phyloP scores from a whole-genome alignment of 2,329 filamentous ascomycete species.

The Calonectria henricotiae region DNA sequence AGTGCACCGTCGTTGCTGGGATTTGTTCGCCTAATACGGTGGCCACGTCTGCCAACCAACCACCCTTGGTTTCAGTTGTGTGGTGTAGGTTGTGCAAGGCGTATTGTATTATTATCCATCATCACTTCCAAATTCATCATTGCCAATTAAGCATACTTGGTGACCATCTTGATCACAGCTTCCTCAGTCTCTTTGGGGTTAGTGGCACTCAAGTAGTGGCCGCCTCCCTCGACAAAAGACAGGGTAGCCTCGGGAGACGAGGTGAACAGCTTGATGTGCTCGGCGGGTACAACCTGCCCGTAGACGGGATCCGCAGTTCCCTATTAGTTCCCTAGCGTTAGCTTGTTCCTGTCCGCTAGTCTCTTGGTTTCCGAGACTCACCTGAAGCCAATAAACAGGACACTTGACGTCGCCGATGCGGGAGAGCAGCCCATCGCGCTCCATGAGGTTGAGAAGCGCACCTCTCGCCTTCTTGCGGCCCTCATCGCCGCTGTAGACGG shows the following conservation, averaged over 20 bases:
- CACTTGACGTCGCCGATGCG: slow-evolving; percentile 66
- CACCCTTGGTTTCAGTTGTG: not conserved
- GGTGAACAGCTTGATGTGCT: slow-evolving; percentile 69
- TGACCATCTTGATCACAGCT: slow-evolving; percentile 63
- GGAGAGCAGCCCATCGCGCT: slow-evolving; percentile 66
- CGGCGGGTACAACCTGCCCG: slow-evolving; percentile 58
- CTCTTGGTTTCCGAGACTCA: slow-evolving; percentile 49
- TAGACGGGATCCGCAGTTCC: slow-evolving; percentile 66
- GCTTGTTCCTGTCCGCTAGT: not conserved
- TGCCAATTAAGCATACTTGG: slow-evolving; percentile 58
- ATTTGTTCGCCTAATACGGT: not conserved
- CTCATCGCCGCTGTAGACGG: slow-evolving; percentile 67
- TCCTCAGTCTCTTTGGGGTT: slow-evolving; percentile 64
- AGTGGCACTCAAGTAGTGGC: slow-evolving; percentile 68
- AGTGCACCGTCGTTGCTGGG: not conserved
- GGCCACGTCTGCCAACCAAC: not conserved
- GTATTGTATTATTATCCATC: slow-evolving; percentile 1
- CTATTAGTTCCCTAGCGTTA: slow-evolving; percentile 52
- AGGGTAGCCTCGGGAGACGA: slow-evolving; percentile 63
- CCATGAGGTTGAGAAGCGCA: slow-evolving; percentile 63
- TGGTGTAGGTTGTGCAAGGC: not conserved
- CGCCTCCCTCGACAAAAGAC: slow-evolving; percentile 62
- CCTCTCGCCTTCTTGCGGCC: slow-evolving; percentile 67
- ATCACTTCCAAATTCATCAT: slow-evolving; percentile 2
- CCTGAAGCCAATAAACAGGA: slow-evolving; percentile 70